Percentiles rank a stretch among this genome's conserved stretches.
Conservation (phyloP, 73 alveolate genomes). For the Breviolum minutum region DNA sequence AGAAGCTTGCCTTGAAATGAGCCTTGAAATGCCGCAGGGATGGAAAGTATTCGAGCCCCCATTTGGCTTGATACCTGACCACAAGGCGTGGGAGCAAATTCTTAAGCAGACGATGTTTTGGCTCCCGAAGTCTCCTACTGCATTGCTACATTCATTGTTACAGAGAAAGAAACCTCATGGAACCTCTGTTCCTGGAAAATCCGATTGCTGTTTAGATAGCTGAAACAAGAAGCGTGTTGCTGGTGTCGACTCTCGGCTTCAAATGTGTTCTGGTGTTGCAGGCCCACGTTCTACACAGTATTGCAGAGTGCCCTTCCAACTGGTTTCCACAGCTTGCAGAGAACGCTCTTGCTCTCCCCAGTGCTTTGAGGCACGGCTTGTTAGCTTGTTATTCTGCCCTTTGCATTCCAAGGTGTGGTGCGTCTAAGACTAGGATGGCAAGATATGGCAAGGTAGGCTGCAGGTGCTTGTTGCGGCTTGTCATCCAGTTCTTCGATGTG, state of each 20-base stretch:
- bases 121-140: too few species aligned
- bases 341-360: not conserved
- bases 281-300: constrained; percentile 80
- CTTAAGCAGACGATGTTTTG: too few species aligned
- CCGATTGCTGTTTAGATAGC: not conserved
- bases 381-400: not conserved
- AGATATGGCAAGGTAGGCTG: too few species aligned
- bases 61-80: constrained; percentile 53
- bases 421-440: too few species aligned
- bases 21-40: not conserved
- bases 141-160: not conserved
- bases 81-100: constrained; percentile 18
- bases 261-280: not conserved
- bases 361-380: constrained; percentile 25
- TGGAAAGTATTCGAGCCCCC: constrained; percentile 84
- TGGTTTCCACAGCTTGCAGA: constrained; percentile 74
- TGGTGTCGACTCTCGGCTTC: too few species aligned
- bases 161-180: not conserved
- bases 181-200: not conserved
- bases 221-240: not conserved
- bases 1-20: too few species aligned
- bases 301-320: constrained; percentile 61
- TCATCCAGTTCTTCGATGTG: not conserved
- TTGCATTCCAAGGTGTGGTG: not conserved
- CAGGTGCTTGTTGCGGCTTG: not conserved